These are phyloP conservation scores for Plantago lanceolata DNA, from an alignment of 305 asterid genomes.

Conservation along the genomic window DNA sequence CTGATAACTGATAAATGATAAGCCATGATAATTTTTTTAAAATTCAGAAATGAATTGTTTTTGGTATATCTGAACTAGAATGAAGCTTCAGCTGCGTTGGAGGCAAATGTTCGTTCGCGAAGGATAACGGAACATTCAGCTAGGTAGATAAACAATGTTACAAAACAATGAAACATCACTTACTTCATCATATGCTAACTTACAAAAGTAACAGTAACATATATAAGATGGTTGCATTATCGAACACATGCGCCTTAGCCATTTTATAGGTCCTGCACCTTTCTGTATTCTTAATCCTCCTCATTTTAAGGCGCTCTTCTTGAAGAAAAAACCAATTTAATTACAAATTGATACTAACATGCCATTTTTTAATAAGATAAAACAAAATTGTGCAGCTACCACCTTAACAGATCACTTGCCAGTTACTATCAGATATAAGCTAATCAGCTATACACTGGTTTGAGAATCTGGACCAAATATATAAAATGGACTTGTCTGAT, in stretches of 20 bases:
- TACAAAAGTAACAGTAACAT: constrained; percentile 24
- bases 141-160: neutral
- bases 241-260: constrained; percentile 26
- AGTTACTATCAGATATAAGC: too few relatives aligned
- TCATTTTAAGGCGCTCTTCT: constrained; percentile 1
- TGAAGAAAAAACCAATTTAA: neutral
- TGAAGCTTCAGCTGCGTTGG: neutral
- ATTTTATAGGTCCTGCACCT: constrained; percentile 7
- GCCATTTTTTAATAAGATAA: too few relatives aligned
- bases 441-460: too few relatives aligned
- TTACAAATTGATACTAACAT: neutral
- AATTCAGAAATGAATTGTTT: too few relatives aligned
- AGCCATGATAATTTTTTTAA: too few relatives aligned
- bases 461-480: too few relatives aligned
- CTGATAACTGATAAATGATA: too few relatives aligned
- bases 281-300: neutral
- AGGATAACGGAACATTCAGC: neutral
- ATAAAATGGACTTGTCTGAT: too few relatives aligned
- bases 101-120: neutral
- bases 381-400: too few relatives aligned
- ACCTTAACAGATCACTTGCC: too few relatives aligned
- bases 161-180: neutral
- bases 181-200: neutral
- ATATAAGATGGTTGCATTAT: constrained; percentile 29
- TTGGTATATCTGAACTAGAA: too few relatives aligned